Conservation (phyloP, 2,329 filamentous ascomycete species). For the Trichoderma arundinaceum region DNA sequence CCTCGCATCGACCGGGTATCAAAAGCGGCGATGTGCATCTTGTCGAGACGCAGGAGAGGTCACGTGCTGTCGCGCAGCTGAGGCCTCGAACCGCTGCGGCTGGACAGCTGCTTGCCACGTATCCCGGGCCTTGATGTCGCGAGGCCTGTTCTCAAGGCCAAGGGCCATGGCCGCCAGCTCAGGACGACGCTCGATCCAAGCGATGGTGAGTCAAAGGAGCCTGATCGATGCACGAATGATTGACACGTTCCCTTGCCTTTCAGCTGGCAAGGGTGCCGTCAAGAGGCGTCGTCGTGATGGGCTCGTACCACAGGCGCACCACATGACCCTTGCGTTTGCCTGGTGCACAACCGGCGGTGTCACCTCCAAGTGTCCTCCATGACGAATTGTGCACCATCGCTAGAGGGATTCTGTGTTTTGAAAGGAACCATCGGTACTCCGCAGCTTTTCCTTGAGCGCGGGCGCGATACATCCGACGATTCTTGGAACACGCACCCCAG, state of each 20-base stretch:
- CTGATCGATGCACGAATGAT: conserved; percentile 16
- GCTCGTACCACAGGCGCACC: not conserved
- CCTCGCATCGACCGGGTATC: not conserved
- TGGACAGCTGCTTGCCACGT: conserved; percentile 19
- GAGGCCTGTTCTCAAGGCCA: not conserved
- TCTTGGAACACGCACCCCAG: too few species aligned
- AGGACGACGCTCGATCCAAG: conserved; percentile 16
- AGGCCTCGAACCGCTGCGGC: conserved; percentile 10
- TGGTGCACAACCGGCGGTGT: not conserved
- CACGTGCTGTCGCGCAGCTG: conserved; percentile 36
- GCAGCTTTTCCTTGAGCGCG: too few species aligned
- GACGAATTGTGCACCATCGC: too few species aligned
- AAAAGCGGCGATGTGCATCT: too few species aligned
- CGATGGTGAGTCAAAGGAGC: conserved; percentile 2
- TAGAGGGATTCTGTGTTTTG: too few species aligned
- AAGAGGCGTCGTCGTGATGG: not conserved
- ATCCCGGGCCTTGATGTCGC: conserved; percentile 18
- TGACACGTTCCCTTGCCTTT: conserved; percentile 23
- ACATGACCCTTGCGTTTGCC: conserved; percentile 15
- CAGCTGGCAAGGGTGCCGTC: conserved; percentile 14
- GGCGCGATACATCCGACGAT: too few species aligned
- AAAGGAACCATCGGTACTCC: too few species aligned
- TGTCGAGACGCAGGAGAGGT: conserved; percentile 29
- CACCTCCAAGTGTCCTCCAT: not conserved
- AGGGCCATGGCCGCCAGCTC: not conserved